These are phyloP conservation scores for Rhodomyrtus psidioides DNA, from an alignment of 441 rosid genomes.

Conservation along the genomic window DNA sequence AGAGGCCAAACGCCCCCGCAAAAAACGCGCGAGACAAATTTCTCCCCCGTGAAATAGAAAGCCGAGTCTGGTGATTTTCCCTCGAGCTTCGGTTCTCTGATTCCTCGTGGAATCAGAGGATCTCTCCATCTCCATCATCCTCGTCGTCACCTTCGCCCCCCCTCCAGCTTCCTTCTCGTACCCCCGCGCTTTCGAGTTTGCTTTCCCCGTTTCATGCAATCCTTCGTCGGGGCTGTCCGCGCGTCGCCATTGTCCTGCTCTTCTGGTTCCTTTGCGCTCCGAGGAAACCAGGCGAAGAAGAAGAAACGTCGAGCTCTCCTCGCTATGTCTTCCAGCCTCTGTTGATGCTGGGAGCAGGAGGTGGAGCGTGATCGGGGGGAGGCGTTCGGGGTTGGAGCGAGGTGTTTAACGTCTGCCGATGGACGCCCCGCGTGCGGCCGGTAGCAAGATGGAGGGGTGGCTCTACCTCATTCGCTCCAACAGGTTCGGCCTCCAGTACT, in stretches of 20 bases:
- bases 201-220: background rate
- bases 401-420: conserved; percentile 8
- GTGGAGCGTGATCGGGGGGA: too few relatives aligned
- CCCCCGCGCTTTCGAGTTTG: background rate
- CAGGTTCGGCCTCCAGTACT: conserved; percentile 72
- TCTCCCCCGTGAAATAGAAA: background rate
- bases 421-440: conserved; percentile 23
- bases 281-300: background rate
- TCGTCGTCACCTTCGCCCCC: background rate
- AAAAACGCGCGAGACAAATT: background rate
- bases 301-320: background rate
- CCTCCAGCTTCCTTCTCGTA: background rate
- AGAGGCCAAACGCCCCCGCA: background rate
- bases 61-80: background rate
- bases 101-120: conserved; percentile 75
- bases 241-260: background rate
- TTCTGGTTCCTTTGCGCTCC: background rate
- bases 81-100: conserved; percentile 49
- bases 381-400: background rate
- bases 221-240: background rate
- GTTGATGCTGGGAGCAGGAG: background rate
- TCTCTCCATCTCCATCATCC: conserved; percentile 6
- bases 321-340: background rate
- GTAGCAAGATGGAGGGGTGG: conserved; percentile 86
- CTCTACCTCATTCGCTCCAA: conserved; percentile 61